These are phyloP conservation scores for Periconia sp. DNA, from an alignment of 2,329 filamentous ascomycete genomes.

Conservation along the genomic window DNA sequence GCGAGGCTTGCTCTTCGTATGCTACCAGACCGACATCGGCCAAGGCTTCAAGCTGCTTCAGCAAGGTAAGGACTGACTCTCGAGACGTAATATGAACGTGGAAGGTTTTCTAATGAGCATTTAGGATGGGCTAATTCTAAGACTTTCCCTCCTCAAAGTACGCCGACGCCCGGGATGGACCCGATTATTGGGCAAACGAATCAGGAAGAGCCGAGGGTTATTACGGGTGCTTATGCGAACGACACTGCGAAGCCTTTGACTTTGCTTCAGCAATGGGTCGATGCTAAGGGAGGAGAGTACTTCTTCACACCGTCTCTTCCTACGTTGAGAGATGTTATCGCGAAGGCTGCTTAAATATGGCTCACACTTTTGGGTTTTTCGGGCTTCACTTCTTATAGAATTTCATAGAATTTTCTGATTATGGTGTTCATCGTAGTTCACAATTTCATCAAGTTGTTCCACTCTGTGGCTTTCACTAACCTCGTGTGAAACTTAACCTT, in stretches of 20 bases:
- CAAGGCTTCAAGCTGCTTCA: constrained; percentile 9
- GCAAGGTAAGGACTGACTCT: neutral
- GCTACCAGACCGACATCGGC: constrained; percentile 4
- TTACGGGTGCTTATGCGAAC: constrained; percentile 1
- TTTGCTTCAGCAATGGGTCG: constrained; percentile 4
- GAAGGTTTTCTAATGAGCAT: neutral
- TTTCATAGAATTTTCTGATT: too few relatives aligned
- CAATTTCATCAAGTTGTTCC: too few relatives aligned
- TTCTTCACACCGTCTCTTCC: constrained; percentile 9
- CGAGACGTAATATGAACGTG: neutral
- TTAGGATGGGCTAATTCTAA: constrained; percentile 4
- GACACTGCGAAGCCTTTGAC: constrained; percentile 1
- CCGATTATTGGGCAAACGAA: constrained; percentile 7
- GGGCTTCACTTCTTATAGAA: too few relatives aligned
- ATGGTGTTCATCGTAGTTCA: too few relatives aligned
- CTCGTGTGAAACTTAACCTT: too few relatives aligned
- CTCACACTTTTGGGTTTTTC: too few relatives aligned
- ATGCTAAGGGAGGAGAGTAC: constrained; percentile 8
- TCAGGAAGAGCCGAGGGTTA: neutral
- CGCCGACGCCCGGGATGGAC: neutral
- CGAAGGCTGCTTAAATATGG: neutral
- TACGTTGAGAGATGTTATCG: neutral
- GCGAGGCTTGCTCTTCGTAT: constrained; percentile 8
- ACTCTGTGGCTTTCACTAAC: too few relatives aligned
- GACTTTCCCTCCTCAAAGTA: neutral